A percentile compares a stretch with the other conserved stretches of the same genome.
These are phyloP conservation scores for Aspergillus pseudonomiae DNA, from an alignment of 2,329 filamentous ascomycete species.

Conservation along the genomic window DNA sequence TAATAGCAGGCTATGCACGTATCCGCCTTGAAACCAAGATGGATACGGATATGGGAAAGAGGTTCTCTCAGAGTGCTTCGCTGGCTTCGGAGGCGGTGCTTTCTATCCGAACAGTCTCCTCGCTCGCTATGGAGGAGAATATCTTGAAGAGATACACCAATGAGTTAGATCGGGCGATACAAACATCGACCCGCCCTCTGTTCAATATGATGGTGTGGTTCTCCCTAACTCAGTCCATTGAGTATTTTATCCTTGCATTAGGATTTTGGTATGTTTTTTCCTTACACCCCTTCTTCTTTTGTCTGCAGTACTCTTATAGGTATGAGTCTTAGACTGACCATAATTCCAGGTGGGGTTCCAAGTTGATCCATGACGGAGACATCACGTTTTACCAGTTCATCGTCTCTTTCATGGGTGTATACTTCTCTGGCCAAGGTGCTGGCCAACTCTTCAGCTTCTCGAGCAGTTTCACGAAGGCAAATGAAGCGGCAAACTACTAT, in stretches of 20 bases:
- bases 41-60: slow-evolving; percentile 21
- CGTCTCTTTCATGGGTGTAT: slow-evolving; percentile 47
- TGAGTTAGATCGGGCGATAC: slow-evolving; percentile 24
- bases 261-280: slow-evolving; percentile 28
- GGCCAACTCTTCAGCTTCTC: slow-evolving; percentile 33
- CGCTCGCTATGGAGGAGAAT: slow-evolving; percentile 49
- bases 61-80: slow-evolving; percentile 47
- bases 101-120: slow-evolving; percentile 53
- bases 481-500: slow-evolving; percentile 55
- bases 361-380: slow-evolving; percentile 57
- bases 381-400: slow-evolving; percentile 40
- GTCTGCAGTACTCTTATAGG: neutral
- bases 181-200: slow-evolving; percentile 24
- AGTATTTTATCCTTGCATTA: slow-evolving; percentile 31
- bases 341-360: slow-evolving; percentile 59
- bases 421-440: slow-evolving; percentile 37
- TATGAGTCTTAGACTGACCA: neutral
- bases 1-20: slow-evolving; percentile 51
- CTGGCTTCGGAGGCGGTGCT: slow-evolving; percentile 50
- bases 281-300: neutral
- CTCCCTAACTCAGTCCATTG: slow-evolving; percentile 31
- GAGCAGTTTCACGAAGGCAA: slow-evolving; percentile 55
- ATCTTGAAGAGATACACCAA: slow-evolving; percentile 34
- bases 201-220: slow-evolving; percentile 32
- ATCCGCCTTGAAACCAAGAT: slow-evolving; percentile 49